Conservation (phyloP, 2,329 filamentous ascomycete species). For the Phoma sp. region DNA sequence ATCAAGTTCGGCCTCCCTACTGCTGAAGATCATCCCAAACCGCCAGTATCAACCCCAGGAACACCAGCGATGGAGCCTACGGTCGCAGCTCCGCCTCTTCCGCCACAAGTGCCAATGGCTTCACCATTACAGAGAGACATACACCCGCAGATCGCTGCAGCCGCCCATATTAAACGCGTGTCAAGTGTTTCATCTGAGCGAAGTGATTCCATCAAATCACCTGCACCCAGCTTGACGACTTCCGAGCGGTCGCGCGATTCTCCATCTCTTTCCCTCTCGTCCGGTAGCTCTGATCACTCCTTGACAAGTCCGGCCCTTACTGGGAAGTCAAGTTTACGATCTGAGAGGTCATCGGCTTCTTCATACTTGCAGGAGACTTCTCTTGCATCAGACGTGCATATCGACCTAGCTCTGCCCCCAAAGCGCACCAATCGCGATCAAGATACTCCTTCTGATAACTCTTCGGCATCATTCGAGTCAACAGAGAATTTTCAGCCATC, state of each 20-base stretch:
- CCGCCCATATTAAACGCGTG: constrained; percentile 29
- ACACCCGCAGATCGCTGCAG: constrained; percentile 30
- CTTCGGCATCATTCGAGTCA: too few species aligned
- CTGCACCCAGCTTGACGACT: constrained; percentile 42
- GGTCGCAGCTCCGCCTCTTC: constrained; percentile 22
- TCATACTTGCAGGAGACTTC: constrained; percentile 64
- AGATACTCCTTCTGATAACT: constrained; percentile 28
- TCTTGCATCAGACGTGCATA: constrained; percentile 51
- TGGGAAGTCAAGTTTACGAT: constrained; percentile 63
- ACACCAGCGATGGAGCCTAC: constrained; percentile 40
- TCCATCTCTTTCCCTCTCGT: constrained; percentile 66
- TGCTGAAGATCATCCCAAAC: constrained; percentile 60
- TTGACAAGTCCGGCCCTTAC: constrained; percentile 58
- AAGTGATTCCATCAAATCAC: constrained; percentile 49
- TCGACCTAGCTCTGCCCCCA: constrained; percentile 70
- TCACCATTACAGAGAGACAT: constrained; percentile 34
- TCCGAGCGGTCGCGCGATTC: constrained; percentile 53
- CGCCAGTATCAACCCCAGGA: constrained; percentile 36
- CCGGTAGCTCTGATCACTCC: constrained; percentile 74
- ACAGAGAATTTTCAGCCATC: too few species aligned
- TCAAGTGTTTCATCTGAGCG: constrained; percentile 39
- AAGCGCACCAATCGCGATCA: constrained; percentile 52
- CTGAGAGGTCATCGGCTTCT: constrained; percentile 73
- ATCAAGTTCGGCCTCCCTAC: constrained; percentile 76
- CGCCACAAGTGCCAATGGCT: constrained; percentile 26